A percentile compares a stretch with the other conserved stretches of the same genome.
phyloP scores from a whole-genome alignment of 345 rosid species.

The Zanthoxylum bungeanum region DNA sequence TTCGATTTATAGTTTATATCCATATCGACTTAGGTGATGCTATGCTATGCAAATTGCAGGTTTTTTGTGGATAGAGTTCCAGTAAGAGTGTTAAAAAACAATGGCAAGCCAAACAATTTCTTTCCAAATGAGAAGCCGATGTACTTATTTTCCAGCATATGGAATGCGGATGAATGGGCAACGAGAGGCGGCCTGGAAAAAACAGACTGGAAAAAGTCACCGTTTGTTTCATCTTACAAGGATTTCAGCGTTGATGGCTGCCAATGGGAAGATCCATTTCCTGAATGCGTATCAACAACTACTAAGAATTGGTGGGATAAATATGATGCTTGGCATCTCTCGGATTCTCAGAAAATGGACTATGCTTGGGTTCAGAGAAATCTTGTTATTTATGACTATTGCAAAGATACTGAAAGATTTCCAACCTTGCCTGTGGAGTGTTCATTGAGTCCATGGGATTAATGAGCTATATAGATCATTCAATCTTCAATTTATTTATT shows the following conservation, averaged over 20 bases:
- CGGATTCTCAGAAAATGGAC: slow-evolving; percentile 74
- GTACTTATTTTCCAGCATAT: slow-evolving; percentile 93
- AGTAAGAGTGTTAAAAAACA: slow-evolving; percentile 77
- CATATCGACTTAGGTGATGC: too few species aligned
- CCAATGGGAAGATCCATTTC: slow-evolving; percentile 92
- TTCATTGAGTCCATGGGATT: slow-evolving; percentile 76
- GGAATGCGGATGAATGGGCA: slow-evolving; percentile 99
- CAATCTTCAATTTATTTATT: too few species aligned
- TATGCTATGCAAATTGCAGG: slow-evolving; percentile 29
- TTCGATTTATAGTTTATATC: too few species aligned
- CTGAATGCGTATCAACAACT: slow-evolving; percentile 83
- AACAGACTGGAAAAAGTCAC: slow-evolving; percentile 85
- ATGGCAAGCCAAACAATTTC: slow-evolving; percentile 71
- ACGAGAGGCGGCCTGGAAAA: slow-evolving; percentile 96
- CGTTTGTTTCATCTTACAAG: slow-evolving; percentile 86
- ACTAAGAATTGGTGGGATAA: slow-evolving; percentile 96
- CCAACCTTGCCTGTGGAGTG: slow-evolving; percentile 71
- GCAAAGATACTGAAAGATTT: slow-evolving; percentile 60
- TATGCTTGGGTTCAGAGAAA: slow-evolving; percentile 89
- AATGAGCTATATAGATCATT: too few species aligned
- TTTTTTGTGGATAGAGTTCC: slow-evolving; percentile 81
- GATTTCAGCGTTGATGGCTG: slow-evolving; percentile 85
- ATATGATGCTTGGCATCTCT: slow-evolving; percentile 80
- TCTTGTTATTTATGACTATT: slow-evolving; percentile 87
- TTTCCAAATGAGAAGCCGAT: slow-evolving; percentile 94